Percentiles rank a stretch among this genome's conserved stretches.
Conservation (phyloP, 108 stramenopile species). For the Chaetoceros tenuissimus region DNA sequence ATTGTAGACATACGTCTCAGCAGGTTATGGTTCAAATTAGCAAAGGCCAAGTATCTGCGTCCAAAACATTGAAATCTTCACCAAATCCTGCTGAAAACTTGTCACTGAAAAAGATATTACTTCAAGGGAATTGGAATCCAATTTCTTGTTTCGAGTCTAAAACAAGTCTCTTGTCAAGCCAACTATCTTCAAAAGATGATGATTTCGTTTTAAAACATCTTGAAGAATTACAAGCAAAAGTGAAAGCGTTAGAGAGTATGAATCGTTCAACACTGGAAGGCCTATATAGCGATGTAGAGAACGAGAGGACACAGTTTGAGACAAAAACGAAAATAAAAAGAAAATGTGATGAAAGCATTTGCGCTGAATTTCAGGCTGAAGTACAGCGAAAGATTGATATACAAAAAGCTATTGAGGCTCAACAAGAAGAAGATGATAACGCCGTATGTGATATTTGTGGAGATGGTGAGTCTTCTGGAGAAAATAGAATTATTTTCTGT, state of each 20-base stretch:
- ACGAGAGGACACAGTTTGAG: conserved; percentile 43
- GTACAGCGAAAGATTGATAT: conserved; percentile 41
- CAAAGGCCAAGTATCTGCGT: too few relatives aligned
- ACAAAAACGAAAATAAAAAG: conserved; percentile 12
- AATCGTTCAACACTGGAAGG: neutral
- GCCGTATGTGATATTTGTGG: conserved; percentile 80
- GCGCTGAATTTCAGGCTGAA: conserved; percentile 31
- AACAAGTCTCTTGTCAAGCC: too few relatives aligned
- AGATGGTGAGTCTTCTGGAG: conserved; percentile 81
- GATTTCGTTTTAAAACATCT: too few relatives aligned
- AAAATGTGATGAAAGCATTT: conserved; percentile 16
- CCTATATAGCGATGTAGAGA: conserved; percentile 7
- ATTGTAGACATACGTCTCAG: too few relatives aligned
- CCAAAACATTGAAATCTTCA: too few relatives aligned
- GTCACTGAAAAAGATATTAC: too few relatives aligned
- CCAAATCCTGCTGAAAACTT: too few relatives aligned
- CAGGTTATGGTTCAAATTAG: too few relatives aligned
- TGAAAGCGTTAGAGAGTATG: conserved; percentile 6
- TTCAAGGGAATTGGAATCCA: too few relatives aligned
- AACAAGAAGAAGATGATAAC: conserved; percentile 83
- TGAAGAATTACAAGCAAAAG: conserved; percentile 1
- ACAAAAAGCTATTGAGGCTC: conserved; percentile 51
- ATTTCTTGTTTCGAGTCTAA: too few relatives aligned
- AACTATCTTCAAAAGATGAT: too few relatives aligned
- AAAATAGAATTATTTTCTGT: conserved; percentile 89